A percentile compares a stretch with the other conserved stretches of the same genome.
phyloP scores from a whole-genome alignment of 768 basidiomycete genomes.

The Grammothele lineata region DNA sequence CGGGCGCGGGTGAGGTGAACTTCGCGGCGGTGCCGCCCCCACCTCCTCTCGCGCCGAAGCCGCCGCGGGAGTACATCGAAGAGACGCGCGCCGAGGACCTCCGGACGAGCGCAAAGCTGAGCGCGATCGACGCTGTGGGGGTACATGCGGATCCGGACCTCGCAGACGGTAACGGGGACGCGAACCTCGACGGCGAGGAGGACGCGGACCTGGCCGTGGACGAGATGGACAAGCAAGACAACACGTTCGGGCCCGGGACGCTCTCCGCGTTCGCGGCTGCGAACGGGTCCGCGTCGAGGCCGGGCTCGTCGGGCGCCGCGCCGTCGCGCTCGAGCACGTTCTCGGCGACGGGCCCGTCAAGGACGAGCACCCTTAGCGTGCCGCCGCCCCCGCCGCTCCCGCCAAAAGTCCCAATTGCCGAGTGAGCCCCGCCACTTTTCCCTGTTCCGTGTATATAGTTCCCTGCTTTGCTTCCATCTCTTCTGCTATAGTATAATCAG shows the following conservation, averaged over 20 bases:
- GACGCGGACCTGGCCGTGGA: slow-evolving; percentile 1
- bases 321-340: slow-evolving; percentile 2
- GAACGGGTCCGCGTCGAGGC: not conserved
- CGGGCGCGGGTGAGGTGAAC: slow-evolving; percentile 3
- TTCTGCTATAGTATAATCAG: too few species aligned
- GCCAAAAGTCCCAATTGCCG: slow-evolving; percentile 17
- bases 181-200: not conserved
- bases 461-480: too few species aligned
- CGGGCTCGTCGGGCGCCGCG: not conserved
- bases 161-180: slow-evolving; percentile 2
- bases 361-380: not conserved
- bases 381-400: slow-evolving; percentile 20
- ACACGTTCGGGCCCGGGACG: slow-evolving; percentile 19
- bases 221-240: slow-evolving; percentile 4
- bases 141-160: slow-evolving; percentile 13
- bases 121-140: slow-evolving; percentile 21
- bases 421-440: slow-evolving; percentile 5
- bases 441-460: too few species aligned
- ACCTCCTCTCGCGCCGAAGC: slow-evolving; percentile 72
- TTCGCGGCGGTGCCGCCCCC: slow-evolving; percentile 37
- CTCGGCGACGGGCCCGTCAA: not conserved
- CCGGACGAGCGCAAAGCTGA: slow-evolving; percentile 39
- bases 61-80: slow-evolving; percentile 75
- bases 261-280: slow-evolving; percentile 9
- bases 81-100: slow-evolving; percentile 76